Conservation (phyloP, 345 rosid genomes). For the Populus alba region DNA sequence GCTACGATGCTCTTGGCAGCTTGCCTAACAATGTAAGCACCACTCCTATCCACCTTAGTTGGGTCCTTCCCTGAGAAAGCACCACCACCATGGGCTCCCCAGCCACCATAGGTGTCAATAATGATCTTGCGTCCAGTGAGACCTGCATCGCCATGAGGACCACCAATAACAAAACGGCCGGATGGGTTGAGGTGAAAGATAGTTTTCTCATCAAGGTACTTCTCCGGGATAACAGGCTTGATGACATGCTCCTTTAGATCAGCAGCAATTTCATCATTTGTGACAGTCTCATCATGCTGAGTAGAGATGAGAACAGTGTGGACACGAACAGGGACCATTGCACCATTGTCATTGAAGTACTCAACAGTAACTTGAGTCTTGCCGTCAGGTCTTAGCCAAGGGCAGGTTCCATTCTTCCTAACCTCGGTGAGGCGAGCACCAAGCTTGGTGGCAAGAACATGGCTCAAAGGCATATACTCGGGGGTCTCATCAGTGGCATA, state of each 20-base stretch:
- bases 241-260: constrained; percentile 41
- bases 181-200: constrained; percentile 43
- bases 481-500: constrained; percentile 40
- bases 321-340: constrained; percentile 38
- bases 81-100: constrained; percentile 44
- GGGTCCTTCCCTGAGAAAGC: constrained; percentile 43
- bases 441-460: constrained; percentile 38
- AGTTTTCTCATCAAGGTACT: constrained; percentile 42
- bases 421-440: constrained; percentile 37
- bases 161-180: constrained; percentile 38
- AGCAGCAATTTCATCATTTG: constrained; percentile 36
- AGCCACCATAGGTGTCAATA: constrained; percentile 38
- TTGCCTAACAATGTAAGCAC: constrained; percentile 38
- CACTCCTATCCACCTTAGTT: constrained; percentile 40
- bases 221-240: constrained; percentile 37
- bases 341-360: constrained; percentile 33
- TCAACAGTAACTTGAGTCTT: constrained; percentile 39
- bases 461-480: constrained; percentile 36
- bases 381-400: constrained; percentile 37
- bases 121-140: constrained; percentile 40
- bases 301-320: constrained; percentile 43
- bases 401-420: constrained; percentile 37
- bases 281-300: constrained; percentile 40
- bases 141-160: constrained; percentile 40
- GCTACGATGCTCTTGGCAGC: constrained; percentile 42